phyloP scores from a whole-genome alignment of 768 basidiomycete genomes.

The Tricholoma flavovirens region DNA sequence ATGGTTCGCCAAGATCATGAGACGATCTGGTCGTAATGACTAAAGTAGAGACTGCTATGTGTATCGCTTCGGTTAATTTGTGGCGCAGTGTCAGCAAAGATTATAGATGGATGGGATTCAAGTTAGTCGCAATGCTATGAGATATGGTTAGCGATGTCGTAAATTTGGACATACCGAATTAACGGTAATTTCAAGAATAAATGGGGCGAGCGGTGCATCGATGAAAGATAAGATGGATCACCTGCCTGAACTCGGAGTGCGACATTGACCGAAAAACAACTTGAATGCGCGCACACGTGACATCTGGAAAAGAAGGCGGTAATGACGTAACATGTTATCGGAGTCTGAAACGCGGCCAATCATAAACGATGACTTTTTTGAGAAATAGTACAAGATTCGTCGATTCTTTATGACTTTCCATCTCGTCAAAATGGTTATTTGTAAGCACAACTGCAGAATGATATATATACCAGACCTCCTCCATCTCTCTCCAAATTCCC shows the following conservation, averaged over 20 bases:
- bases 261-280: too few relatives aligned
- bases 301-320: constrained; percentile 16
- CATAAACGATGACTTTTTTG: not conserved
- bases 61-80: constrained; percentile 21
- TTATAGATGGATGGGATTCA: constrained; percentile 11
- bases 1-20: constrained; percentile 8
- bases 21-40: constrained; percentile 8
- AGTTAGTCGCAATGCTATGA: constrained; percentile 12
- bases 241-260: too few relatives aligned
- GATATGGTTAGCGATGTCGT: too few relatives aligned
- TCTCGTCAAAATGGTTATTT: constrained; percentile 23
- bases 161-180: too few relatives aligned
- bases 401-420: not conserved
- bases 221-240: too few relatives aligned
- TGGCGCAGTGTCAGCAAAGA: constrained; percentile 17
- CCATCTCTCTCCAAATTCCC: constrained; percentile 26
- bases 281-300: constrained; percentile 16
- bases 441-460: constrained; percentile 32
- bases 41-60: not conserved
- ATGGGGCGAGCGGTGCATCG: not conserved
- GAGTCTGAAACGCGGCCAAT: constrained; percentile 16
- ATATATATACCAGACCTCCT: constrained; percentile 30
- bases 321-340: constrained; percentile 14
- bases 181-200: too few relatives aligned
- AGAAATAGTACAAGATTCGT: not conserved